These are phyloP conservation scores for Penstemon davidsonii DNA, from an alignment of 257 asterid genomes.

Conservation along the genomic window DNA sequence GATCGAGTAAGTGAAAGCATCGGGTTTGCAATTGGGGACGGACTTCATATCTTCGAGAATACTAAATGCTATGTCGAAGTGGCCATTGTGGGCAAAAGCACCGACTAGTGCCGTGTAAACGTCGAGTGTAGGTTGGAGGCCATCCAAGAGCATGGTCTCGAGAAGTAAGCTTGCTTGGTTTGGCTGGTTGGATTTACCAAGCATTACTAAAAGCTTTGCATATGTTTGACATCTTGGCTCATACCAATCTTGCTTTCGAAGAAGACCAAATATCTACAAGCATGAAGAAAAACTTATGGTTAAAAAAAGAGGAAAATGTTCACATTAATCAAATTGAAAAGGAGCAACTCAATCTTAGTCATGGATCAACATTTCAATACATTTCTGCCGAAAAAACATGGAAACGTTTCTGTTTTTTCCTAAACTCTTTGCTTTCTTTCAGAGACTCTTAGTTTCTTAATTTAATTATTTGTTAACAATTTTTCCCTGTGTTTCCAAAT, in stretches of 20 bases:
- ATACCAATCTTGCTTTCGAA: conserved; percentile 86
- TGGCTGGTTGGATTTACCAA: conserved; percentile 87
- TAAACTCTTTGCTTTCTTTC: too few relatives aligned
- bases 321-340: conserved; percentile 11
- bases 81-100: conserved; percentile 68
- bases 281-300: conserved; percentile 17
- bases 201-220: conserved; percentile 76
- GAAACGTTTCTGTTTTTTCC: too few relatives aligned
- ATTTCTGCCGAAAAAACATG: too few relatives aligned
- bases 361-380: background rate
- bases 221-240: conserved; percentile 72
- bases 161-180: conserved; percentile 65
- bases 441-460: too few relatives aligned
- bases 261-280: conserved; percentile 74
- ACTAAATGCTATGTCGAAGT: conserved; percentile 60
- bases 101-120: conserved; percentile 81
- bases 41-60: conserved; percentile 64
- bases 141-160: conserved; percentile 65
- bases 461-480: too few relatives aligned
- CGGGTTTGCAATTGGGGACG: conserved; percentile 60
- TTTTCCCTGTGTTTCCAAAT: too few relatives aligned
- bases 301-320: conserved; percentile 16
- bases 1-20: conserved; percentile 75
- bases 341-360: background rate
- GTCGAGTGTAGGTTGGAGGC: conserved; percentile 71